Evolutionary conservation across 2,329 filamentous ascomycete species (phyloP), one percentile per base, ranked within the genome.

Genomic region (Ophiostoma sp.): DNA sequence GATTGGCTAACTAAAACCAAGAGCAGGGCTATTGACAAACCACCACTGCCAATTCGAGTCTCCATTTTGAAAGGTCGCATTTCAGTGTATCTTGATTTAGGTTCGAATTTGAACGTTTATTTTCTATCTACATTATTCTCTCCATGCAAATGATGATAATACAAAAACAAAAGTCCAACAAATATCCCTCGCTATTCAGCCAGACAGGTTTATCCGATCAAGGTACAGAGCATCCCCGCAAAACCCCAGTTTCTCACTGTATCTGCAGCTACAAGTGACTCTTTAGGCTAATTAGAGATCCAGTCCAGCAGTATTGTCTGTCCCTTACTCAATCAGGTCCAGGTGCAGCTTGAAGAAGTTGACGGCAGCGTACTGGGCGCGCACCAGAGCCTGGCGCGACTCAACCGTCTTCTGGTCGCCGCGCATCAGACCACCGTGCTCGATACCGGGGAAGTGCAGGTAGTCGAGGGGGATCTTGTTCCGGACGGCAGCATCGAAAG

Each of bases 401-500:
- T 79, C 81, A 0, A 78, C 72, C 19, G 81, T 78, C 2, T 77
- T 78, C 72, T 77, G 77, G 78, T 86, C 80, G 0, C 85, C 85
- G 57, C 86, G 80, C 0, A 81, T 76, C 2, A 85, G 77, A 68
- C 80, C 87, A 2, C 79, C 83, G 80, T 90, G 87, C 73, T 78
- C 79, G 19, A 87, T 78, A 0, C 84, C 84, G 0, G 86, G 84
- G 75, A 87, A 88, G 77, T 87, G 82, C 75, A 84, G 82, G 78
- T 87, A 88, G 69, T 87, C 84, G 75, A 84, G 87, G 15, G 81
- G 77, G 7, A 87, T 72, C 0, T 80, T 81, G 17, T 81, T 64
- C 66, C 77, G 80, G 31, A 78, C 80, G 52, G 88, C 73, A 9
- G 79, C 81, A 70, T 80, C 76, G 75, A 85, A 82, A 0, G 81